These are phyloP conservation scores for Phytophthora cactorum DNA, from an alignment of 352 stramenopile species.

Conservation along the genomic window DNA sequence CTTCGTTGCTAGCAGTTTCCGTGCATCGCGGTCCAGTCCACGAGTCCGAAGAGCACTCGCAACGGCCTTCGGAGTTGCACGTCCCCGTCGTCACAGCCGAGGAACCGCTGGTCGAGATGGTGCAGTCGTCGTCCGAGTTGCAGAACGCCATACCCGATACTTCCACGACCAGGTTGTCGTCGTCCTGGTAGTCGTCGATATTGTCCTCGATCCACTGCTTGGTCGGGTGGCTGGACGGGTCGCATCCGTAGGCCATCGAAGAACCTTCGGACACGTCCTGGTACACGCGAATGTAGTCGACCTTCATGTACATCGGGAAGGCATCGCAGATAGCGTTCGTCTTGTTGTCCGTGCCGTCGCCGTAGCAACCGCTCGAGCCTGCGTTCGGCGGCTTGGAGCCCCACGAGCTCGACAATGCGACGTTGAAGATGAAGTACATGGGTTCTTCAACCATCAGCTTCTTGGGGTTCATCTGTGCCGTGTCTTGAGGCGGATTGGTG, in stretches of 20 bases:
- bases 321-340: conserved; percentile 59
- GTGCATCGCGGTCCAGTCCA: conserved; percentile 64
- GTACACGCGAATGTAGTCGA: conserved; percentile 76
- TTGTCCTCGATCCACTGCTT: conserved; percentile 68
- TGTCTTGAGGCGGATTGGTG: conserved; percentile 52
- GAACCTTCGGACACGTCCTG: conserved; percentile 39
- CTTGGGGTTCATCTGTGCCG: conserved; percentile 59
- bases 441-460: conserved; percentile 92
- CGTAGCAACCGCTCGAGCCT: conserved; percentile 35
- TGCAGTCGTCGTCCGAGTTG: conserved; percentile 56
- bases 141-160: conserved; percentile 59
- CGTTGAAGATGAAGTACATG: conserved; percentile 94
- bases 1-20: conserved; percentile 23
- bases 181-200: conserved; percentile 57
- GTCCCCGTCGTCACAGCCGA: conserved; percentile 37
- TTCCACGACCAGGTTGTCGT: conserved; percentile 48
- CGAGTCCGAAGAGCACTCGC: conserved; percentile 37
- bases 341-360: conserved; percentile 29
- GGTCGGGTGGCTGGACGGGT: conserved; percentile 59
- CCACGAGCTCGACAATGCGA: conserved; percentile 88
- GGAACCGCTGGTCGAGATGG: conserved; percentile 31
- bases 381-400: conserved; percentile 52
- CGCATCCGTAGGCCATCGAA: conserved; percentile 54
- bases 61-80: conserved; percentile 40
- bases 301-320: conserved; percentile 74